Conservation (phyloP, 202 grass and related monocot species). For the Digitaria exilis region DNA sequence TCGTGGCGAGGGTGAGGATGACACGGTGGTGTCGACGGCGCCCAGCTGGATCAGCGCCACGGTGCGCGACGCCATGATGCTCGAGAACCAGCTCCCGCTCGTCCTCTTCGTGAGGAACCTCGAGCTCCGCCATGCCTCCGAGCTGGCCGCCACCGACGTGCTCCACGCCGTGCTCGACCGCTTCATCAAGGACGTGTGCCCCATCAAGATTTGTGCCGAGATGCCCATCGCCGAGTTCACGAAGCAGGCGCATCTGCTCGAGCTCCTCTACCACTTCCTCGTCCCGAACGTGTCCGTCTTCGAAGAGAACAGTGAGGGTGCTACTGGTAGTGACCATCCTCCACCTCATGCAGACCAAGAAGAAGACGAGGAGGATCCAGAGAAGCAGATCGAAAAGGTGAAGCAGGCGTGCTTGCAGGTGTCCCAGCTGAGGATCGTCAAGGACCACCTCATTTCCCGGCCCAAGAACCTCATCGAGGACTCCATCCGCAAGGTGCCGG, state of each 20-base stretch:
- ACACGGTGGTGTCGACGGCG: conserved; percentile 21
- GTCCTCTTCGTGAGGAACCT: conserved; percentile 46
- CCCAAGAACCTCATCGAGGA: conserved; percentile 17
- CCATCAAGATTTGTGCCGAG: conserved; percentile 40
- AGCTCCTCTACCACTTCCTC: conserved; percentile 57
- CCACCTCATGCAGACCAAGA: not conserved
- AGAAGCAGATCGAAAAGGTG: conserved; percentile 32
- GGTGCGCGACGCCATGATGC: conserved; percentile 60
- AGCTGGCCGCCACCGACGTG: conserved; percentile 13
- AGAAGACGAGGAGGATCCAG: not conserved
- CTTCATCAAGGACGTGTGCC: conserved; percentile 50
- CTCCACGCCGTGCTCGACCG: conserved; percentile 29
- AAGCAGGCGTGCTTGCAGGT: conserved; percentile 40
- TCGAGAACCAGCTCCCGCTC: not conserved
- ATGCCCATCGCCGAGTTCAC: not conserved
- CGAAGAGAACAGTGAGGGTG: not conserved
- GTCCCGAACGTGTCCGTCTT: conserved; percentile 6
- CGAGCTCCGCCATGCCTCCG: conserved; percentile 32
- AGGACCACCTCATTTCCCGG: conserved; percentile 40
- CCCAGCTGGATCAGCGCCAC: conserved; percentile 40
- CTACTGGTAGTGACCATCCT: not conserved
- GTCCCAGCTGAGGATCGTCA: conserved; percentile 16
- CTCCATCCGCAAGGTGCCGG: conserved; percentile 27
- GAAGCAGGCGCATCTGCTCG: conserved; percentile 48
- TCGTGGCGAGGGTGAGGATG: conserved; percentile 15